Evolutionary conservation across 371 early-diverging fungal species (phyloP), one percentile per base, ranked within the genome.

Genomic region (Apophysomyces ossiformis): DNA sequence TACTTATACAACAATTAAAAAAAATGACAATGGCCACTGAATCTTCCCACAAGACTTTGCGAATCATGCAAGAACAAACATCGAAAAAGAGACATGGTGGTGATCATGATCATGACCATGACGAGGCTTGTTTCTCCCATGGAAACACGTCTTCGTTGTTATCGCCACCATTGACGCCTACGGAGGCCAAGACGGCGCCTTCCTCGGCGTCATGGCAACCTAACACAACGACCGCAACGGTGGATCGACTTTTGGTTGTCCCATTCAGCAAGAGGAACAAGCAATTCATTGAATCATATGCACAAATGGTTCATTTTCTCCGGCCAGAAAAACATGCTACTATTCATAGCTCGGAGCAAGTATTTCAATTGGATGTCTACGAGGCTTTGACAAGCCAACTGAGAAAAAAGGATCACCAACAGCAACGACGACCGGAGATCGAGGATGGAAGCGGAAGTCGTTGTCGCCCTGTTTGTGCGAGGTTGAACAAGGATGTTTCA

Each of bases 231-330:
- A 26, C 32, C 32, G 32, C 32, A 26, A 26, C 32, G 32, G 32
- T 26, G 37, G 37, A 54, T 32, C 56, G 45, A 57, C 45, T 21
- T 39, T 43, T 46, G 54, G 44, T 60, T 36, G 21, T 15, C 38
- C 44, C 38, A 32, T 37, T 46, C 58, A 37, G 18, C 36, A 57
- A 57, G 58, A 45, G 58, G 57, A 64, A 43, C 41, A 54, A 69
- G 54, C 50, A 43, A 36, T 57, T 69, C 46, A 64, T 64, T 18
- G 62, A 69, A 47, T 60, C 64, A 39, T 65, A 69, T 58, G 64
- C 64, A 57, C 60, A 57, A 9, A 69, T 64, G 64, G 69, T 61
- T 41, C 69, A 64, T 13, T 54, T 58, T 69, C 62, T 69, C 9
- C 39, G 60, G 50, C 64, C 60, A 6, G 16, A 46, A 26, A 45